phyloP scores from a whole-genome alignment of 75 land plant species.

The Cunninghamia lanceolata region DNA sequence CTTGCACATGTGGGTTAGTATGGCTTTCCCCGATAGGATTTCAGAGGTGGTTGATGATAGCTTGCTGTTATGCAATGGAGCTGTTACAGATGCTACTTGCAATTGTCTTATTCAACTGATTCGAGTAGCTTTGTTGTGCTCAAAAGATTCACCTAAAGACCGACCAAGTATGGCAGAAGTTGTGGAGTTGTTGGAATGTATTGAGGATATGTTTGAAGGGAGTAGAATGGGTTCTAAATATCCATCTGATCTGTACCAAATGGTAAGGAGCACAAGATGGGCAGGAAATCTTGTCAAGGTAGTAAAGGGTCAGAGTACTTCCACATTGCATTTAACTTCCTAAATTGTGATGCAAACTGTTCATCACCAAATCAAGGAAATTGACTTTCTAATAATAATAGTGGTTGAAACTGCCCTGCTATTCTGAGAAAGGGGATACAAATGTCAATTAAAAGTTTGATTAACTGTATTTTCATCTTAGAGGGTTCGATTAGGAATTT shows the following conservation, averaged over 20 bases:
- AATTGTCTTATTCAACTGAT: slow-evolving; percentile 10
- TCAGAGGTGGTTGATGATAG: neutral
- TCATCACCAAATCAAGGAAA: too few relatives aligned
- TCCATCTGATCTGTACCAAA: neutral
- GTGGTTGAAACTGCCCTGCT: too few relatives aligned
- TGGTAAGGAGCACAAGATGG: neutral
- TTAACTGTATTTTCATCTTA: too few relatives aligned
- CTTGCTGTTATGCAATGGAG: neutral
- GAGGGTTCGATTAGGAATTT: too few relatives aligned
- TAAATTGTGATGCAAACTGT: too few relatives aligned
- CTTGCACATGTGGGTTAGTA: neutral
- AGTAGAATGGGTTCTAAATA: neutral
- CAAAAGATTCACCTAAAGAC: slow-evolving; percentile 15
- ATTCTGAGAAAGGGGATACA: too few relatives aligned
- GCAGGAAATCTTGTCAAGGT: neutral
- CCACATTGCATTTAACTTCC: neutral
- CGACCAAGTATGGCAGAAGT: slow-evolving; percentile 31
- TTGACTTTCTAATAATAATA: too few relatives aligned
- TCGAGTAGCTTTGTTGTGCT: slow-evolving; percentile 17
- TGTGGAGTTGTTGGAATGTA: slow-evolving; percentile 23
- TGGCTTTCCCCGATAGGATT: slow-evolving; percentile 5
- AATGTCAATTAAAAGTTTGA: too few relatives aligned
- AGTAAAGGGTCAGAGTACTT: neutral
- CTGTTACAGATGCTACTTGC: neutral
- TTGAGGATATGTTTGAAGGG: neutral